phyloP scores from a whole-genome alignment of 1,284 basidiomycete genomes.

The Melampsora abietis-canadensis region DNA sequence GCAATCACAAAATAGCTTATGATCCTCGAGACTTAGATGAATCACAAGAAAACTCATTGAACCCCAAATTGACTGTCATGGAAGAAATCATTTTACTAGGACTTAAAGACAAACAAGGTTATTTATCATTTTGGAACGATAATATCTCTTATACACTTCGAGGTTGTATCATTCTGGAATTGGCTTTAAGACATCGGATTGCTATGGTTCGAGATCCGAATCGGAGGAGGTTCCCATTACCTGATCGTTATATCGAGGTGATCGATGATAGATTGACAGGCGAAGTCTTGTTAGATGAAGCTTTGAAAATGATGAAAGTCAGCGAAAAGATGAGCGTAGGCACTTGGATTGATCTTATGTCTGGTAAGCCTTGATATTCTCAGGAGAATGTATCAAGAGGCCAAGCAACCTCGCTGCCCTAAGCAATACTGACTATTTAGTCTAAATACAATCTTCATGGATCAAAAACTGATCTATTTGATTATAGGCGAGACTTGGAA shows the following conservation, averaged over 20 bases:
- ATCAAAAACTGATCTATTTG: neutral
- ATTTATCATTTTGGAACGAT: slow-evolving; percentile 95
- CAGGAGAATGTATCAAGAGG: neutral
- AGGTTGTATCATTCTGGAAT: slow-evolving; percentile 89
- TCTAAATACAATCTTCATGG: neutral
- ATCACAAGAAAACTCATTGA: slow-evolving; percentile 66
- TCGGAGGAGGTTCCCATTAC: slow-evolving; percentile 69
- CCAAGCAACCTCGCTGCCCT: neutral
- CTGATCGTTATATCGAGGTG: slow-evolving; percentile 83
- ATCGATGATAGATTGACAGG: slow-evolving; percentile 85
- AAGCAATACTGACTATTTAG: neutral
- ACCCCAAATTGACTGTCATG: slow-evolving; percentile 88
- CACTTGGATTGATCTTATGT: slow-evolving; percentile 87
- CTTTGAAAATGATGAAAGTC: slow-evolving; percentile 84
- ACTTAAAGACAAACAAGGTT: slow-evolving; percentile 86
- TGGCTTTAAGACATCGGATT: slow-evolving; percentile 82
- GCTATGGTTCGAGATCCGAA: slow-evolving; percentile 79
- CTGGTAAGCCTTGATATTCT: slow-evolving; percentile 61
- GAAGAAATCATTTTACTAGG: slow-evolving; percentile 92
- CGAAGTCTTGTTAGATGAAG: slow-evolving; percentile 90
- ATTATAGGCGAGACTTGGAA: slow-evolving; percentile 93
- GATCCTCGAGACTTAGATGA: slow-evolving; percentile 86
- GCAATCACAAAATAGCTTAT: slow-evolving; percentile 71
- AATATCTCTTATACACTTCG: slow-evolving; percentile 93
- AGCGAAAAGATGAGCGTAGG: slow-evolving; percentile 80